A percentile compares a stretch with the other conserved stretches of the same genome.
These are phyloP conservation scores for Phytophthora fragariae DNA, from an alignment of 352 stramenopile species.

Conservation along the genomic window DNA sequence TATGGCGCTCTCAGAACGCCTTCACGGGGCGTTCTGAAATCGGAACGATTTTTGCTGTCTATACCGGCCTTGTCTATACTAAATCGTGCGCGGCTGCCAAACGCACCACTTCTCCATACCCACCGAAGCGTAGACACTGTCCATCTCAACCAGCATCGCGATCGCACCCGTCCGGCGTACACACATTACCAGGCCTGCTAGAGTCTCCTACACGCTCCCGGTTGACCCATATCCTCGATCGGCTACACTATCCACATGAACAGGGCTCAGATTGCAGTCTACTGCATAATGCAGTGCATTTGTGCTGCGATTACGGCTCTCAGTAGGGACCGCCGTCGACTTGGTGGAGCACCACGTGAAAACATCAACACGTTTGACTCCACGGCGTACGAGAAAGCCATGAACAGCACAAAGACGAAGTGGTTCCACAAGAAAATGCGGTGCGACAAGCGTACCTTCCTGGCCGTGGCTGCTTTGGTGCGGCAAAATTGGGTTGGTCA, in stretches of 20 bases:
- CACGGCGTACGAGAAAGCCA: neutral
- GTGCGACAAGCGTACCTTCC: slow-evolving; percentile 1
- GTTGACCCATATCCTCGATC: too few species aligned
- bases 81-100: neutral
- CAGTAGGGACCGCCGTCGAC: neutral
- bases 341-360: neutral
- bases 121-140: neutral
- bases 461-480: neutral
- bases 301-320: neutral
- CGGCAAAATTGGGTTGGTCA: neutral
- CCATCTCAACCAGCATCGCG: neutral
- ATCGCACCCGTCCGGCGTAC: neutral
- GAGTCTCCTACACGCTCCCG: too few species aligned
- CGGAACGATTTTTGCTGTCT: slow-evolving; percentile 2
- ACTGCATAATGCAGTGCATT: neutral
- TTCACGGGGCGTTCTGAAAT: neutral
- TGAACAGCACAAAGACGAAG: neutral
- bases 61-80: neutral
- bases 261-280: neutral
- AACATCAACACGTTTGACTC: neutral
- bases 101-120: neutral
- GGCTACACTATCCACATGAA: neutral
- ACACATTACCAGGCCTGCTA: neutral
- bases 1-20: slow-evolving; percentile 1
- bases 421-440: slow-evolving; percentile 5